Percentiles rank a stretch among this genome's conserved stretches.
Evolutionary conservation across 2,329 filamentous ascomycete species (phyloP).

Genomic region (Colletotrichum sp.): DNA sequence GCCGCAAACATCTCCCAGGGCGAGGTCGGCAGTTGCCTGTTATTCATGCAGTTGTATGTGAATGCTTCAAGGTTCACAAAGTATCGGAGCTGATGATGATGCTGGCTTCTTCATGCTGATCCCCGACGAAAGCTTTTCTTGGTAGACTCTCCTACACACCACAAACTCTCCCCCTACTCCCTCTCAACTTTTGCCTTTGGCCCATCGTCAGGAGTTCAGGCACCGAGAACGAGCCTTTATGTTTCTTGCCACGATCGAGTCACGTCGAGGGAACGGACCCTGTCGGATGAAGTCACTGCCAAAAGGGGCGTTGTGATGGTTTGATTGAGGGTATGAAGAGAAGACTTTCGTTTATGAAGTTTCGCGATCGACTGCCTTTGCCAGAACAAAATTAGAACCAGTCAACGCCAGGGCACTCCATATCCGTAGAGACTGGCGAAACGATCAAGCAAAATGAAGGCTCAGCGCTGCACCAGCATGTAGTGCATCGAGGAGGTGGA

Average conservation of each 20-base stretch:
- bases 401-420: background rate
- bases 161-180: background rate
- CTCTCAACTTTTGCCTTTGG: background rate
- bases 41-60: background rate
- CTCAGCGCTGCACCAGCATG: background rate
- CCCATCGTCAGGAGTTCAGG: background rate
- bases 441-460: background rate
- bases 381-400: background rate
- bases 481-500: background rate
- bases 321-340: background rate
- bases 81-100: background rate
- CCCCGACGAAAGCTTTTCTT: background rate
- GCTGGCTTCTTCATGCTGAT: slow-evolving; percentile 5
- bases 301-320: background rate
- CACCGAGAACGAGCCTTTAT: background rate
- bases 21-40: background rate
- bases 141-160: background rate
- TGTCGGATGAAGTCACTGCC: background rate
- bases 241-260: background rate
- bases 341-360: background rate
- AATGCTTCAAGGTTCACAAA: background rate
- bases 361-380: background rate
- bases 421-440: background rate
- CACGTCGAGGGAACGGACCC: background rate
- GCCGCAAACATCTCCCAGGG: background rate